Conservation (phyloP, 345 rosid genomes). For the Litchi chinensis region DNA sequence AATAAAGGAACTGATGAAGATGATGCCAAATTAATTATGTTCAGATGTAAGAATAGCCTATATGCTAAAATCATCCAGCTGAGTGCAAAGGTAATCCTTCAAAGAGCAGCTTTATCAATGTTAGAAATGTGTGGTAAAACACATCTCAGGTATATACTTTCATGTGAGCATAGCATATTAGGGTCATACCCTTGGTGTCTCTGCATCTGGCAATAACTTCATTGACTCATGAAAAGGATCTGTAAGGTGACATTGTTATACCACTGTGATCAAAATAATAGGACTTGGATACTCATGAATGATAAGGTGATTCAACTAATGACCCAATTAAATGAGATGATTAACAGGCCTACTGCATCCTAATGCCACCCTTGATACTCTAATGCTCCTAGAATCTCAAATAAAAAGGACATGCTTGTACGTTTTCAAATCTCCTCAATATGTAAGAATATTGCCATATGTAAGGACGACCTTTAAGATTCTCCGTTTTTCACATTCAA, state of each 20-base stretch:
- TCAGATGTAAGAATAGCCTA: neutral
- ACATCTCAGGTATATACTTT: neutral
- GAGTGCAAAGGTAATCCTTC: neutral
- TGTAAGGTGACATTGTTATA: neutral
- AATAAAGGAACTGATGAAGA: neutral
- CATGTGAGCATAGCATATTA: neutral
- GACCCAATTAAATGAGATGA: neutral
- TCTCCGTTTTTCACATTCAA: neutral
- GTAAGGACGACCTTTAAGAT: neutral
- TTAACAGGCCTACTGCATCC: neutral
- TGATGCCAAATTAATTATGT: neutral
- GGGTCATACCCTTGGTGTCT: neutral
- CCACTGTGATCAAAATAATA: neutral
- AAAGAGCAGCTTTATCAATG: neutral
- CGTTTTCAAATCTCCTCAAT: neutral
- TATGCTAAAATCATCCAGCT: neutral
- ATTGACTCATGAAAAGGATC: neutral
- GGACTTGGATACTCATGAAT: neutral
- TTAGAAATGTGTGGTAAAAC: neutral
- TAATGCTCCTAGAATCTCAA: neutral
- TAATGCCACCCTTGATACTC: neutral
- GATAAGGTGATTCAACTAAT: neutral
- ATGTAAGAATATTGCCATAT: neutral
- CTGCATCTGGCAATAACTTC: neutral
- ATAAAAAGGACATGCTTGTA: neutral